Conservation (phyloP, 1,139 yeast genomes). For the Candida gigantensis region DNA sequence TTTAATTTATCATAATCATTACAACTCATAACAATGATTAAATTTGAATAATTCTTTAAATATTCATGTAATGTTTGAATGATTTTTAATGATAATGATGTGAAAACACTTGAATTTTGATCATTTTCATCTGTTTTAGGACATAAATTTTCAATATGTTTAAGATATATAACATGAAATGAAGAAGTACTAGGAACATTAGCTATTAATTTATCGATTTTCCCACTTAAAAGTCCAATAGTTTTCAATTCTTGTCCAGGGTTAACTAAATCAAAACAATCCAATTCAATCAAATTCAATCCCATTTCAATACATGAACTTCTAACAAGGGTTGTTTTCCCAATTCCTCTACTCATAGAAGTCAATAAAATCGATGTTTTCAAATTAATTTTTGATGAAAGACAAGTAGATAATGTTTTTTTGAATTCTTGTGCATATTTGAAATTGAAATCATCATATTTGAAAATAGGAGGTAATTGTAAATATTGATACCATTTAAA, state of each 20-base stretch:
- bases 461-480: conserved; percentile 40
- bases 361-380: conserved; percentile 66
- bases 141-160: conserved; percentile 76
- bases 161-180: conserved; percentile 54
- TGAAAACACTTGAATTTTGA: conserved; percentile 56
- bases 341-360: conserved; percentile 75
- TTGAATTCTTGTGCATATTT: conserved; percentile 53
- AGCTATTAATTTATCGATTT: conserved; percentile 57
- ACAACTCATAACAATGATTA: conserved; percentile 67
- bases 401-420: conserved; percentile 50
- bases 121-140: conserved; percentile 64
- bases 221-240: conserved; percentile 74
- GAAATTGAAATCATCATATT: conserved; percentile 34
- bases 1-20: conserved; percentile 72
- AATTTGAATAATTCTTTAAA: conserved; percentile 33
- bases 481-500: conserved; percentile 54
- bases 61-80: conserved; percentile 61
- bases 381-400: conserved; percentile 39
- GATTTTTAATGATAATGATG: conserved; percentile 61
- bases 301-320: conserved; percentile 63
- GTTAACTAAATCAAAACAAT: conserved; percentile 61
- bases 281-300: conserved; percentile 66
- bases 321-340: conserved; percentile 67
- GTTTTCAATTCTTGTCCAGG: conserved; percentile 79
- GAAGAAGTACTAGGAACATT: conserved; percentile 20